Base-by-base conservation (phyloP, 2,329 filamentous ascomycete genomes). In the Pseudocercospora eumusae region DNA sequence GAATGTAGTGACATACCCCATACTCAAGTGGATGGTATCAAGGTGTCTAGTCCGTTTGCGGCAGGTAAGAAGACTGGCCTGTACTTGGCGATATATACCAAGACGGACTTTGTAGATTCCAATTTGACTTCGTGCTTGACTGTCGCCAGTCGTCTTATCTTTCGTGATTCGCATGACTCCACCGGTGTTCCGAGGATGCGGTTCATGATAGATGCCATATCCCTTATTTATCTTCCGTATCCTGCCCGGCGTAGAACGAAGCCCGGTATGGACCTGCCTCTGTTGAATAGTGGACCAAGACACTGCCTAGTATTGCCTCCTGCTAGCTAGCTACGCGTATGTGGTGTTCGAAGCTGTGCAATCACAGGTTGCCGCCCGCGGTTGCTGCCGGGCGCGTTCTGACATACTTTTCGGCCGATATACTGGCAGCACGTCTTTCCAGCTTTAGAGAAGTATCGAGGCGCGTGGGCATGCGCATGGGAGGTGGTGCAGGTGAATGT, bases 1-100 rank as follows among this genome's bases (percentile, higher is more conserved):
- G 18, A 28, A n/a, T 54, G 31, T 20, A 33, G 50, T 33, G 28
- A 31, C 50, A 54, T 54, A 18, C 31, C 25, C 50, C 31, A 33
- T 27, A 54, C 50, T 28, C n/a, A 54, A 27, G 23, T 54, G 18
- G 50, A 20, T 31, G 23, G 50, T 54, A 20, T 28, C 50, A 28
- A 33, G 25, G 50, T 20, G 31, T 33, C 50, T 54, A 54, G 27
- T 54, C 23, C 50, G 11, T 18, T 27, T 28, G 50, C 50, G 31
- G 50, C 27, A 54, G 50, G 50, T 54, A 54, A 20, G 27, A 54
- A 33, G 50, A 36, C 20, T 55, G 33, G 21, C 23, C 23, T 55
- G 52, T 33, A 36, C 52, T 55, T 55, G 52, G 52, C 52, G 27
- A 55, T 55, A 55, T 55, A 28, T 33, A 68, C 64, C 55, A 61